phyloP scores from a whole-genome alignment of 257 asterid species.

The Haberlea rhodopensis region DNA sequence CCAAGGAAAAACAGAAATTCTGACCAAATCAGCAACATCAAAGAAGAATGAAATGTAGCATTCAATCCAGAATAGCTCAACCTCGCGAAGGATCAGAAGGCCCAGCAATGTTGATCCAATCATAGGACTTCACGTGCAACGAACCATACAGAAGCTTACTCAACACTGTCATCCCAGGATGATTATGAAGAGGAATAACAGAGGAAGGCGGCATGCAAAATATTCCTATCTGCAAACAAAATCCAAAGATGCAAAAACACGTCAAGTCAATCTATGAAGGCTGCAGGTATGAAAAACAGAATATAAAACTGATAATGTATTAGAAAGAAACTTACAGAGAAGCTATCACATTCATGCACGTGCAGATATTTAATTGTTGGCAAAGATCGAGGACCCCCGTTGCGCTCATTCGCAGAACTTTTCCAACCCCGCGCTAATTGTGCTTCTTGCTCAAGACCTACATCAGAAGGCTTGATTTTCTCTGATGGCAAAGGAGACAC shows the following conservation, averaged over 20 bases:
- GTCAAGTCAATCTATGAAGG: constrained; percentile 10
- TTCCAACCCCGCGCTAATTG: constrained; percentile 77
- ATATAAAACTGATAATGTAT: constrained; percentile 13
- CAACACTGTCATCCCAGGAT: constrained; percentile 99
- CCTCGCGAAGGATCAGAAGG: constrained; percentile 76
- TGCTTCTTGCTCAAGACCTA: constrained; percentile 96
- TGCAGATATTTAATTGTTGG: constrained; percentile 86
- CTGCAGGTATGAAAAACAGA: neutral
- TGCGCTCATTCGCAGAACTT: constrained; percentile 47
- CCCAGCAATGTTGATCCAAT: constrained; percentile 77
- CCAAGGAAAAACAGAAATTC: constrained; percentile 6
- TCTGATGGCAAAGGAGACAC: constrained; percentile 46
- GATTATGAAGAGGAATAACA: constrained; percentile 93
- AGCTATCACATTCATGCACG: constrained; percentile 80
- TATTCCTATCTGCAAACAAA: constrained; percentile 81
- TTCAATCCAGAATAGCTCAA: constrained; percentile 30
- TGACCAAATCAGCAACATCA: constrained; percentile 15
- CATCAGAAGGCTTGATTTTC: constrained; percentile 97
- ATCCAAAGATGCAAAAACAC: constrained; percentile 4
- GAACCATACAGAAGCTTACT: constrained; percentile 97
- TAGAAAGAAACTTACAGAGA: constrained; percentile 62
- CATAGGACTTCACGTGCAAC: constrained; percentile 78
- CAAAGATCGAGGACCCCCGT: constrained; percentile 45
- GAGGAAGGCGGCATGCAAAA: constrained; percentile 97
- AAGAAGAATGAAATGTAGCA: constrained; percentile 16